Conservation (phyloP, 73 alveolate species). For the Diophrys sp. region DNA sequence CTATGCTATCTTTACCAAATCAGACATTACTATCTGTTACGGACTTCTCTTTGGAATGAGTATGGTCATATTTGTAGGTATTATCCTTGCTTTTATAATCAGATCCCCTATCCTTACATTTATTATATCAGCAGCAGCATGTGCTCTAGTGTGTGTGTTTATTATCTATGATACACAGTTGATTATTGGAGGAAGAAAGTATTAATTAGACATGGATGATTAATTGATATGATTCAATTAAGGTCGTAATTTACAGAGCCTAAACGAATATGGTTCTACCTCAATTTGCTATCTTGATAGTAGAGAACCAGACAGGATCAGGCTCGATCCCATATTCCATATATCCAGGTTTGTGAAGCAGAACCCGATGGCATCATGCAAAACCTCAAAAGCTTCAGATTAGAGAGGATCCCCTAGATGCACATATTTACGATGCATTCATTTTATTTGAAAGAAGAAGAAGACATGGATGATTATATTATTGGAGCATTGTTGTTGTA, state of each 20-base stretch:
- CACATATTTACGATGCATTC: too few relatives aligned
- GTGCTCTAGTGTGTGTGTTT: background rate
- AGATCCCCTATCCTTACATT: background rate
- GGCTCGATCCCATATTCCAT: too few relatives aligned
- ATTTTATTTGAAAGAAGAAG: too few relatives aligned
- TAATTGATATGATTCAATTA: background rate
- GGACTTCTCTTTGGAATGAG: constrained; percentile 20
- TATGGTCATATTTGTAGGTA: background rate
- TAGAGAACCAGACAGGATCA: too few relatives aligned
- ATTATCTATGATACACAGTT: constrained; percentile 15
- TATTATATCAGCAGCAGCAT: constrained; percentile 4
- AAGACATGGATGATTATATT: constrained; percentile 20
- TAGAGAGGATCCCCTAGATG: too few relatives aligned
- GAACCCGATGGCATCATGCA: too few relatives aligned
- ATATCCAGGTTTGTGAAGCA: too few relatives aligned
- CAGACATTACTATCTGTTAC: constrained; percentile 58
- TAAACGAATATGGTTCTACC: too few relatives aligned
- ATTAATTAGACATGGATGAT: background rate
- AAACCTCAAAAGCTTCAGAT: too few relatives aligned
- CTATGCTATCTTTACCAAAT: constrained; percentile 70
- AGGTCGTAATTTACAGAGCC: too few relatives aligned
- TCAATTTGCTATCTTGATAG: too few relatives aligned
- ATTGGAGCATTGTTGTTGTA: constrained; percentile 18
- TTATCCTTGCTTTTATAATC: constrained; percentile 9
- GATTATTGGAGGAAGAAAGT: constrained; percentile 26